phyloP scores from a whole-genome alignment of 1,139 yeast species.

The Hemisphaericaspora xylofermentans region DNA sequence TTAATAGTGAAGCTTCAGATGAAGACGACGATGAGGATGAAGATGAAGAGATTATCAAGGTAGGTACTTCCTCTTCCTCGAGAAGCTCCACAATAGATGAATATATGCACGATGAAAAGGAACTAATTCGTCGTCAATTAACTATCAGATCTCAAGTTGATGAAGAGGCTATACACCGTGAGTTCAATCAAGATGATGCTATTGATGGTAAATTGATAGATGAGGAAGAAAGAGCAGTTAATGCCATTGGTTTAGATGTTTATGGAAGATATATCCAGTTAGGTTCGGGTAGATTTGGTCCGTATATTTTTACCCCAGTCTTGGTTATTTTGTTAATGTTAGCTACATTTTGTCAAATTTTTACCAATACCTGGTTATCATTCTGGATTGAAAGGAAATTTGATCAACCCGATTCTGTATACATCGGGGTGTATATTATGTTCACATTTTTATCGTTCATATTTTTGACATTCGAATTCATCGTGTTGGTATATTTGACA shows the following conservation, averaged over 20 bases:
- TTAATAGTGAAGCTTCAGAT: slow-evolving; percentile 22
- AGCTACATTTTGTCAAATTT: slow-evolving; percentile 60
- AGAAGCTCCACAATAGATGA: slow-evolving; percentile 13
- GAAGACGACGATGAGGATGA: slow-evolving; percentile 24
- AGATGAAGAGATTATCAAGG: slow-evolving; percentile 12
- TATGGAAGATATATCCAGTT: slow-evolving; percentile 47
- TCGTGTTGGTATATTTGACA: slow-evolving; percentile 48
- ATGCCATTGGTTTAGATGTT: slow-evolving; percentile 29
- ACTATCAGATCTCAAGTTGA: slow-evolving; percentile 18
- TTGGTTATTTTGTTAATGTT: slow-evolving; percentile 31
- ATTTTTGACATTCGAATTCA: slow-evolving; percentile 43
- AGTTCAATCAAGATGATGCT: slow-evolving; percentile 22
- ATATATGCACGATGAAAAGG: slow-evolving; percentile 20
- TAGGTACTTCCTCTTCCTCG: slow-evolving; percentile 18
- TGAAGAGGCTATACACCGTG: slow-evolving; percentile 20
- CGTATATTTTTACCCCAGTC: slow-evolving; percentile 19
- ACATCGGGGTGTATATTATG: slow-evolving; percentile 72
- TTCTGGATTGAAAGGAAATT: slow-evolving; percentile 74
- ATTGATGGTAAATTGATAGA: slow-evolving; percentile 33
- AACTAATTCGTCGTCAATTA: slow-evolving; percentile 21
- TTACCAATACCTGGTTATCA: slow-evolving; percentile 80
- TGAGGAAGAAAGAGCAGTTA: slow-evolving; percentile 41
- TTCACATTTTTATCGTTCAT: slow-evolving; percentile 43
- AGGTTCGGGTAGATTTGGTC: slow-evolving; percentile 53
- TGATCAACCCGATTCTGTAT: slow-evolving; percentile 46